Percentiles rank a stretch among this genome's conserved stretches.
Evolutionary conservation across 768 basidiomycete species (phyloP).

Genomic region (Trametes elegans): DNA sequence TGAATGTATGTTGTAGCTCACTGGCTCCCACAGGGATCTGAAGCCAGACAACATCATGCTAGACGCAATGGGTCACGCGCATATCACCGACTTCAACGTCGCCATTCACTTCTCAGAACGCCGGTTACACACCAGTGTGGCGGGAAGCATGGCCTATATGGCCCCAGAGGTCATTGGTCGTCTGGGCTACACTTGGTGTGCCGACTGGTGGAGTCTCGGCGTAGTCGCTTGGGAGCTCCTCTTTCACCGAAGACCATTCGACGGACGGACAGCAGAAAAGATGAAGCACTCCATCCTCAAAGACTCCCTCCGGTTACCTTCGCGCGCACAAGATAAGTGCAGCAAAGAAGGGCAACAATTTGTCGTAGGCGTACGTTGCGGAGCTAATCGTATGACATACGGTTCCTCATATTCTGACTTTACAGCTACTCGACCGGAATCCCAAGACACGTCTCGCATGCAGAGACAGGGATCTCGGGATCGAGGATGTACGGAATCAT

Average conservation of each 20-base stretch:
- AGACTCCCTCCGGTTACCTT: constrained; percentile 77
- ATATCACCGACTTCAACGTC: constrained; percentile 98
- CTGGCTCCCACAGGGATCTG: constrained; percentile 60
- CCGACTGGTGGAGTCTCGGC: constrained; percentile 97
- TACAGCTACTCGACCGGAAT: constrained; percentile 83
- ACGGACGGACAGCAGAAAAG: constrained; percentile 85
- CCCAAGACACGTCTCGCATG: constrained; percentile 79
- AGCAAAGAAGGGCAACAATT: constrained; percentile 66
- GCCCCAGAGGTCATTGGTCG: constrained; percentile 93
- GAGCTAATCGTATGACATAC: neutral
- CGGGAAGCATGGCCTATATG: constrained; percentile 99
- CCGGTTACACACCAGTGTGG: constrained; percentile 86
- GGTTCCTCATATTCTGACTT: neutral
- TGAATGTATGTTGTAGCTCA: constrained; percentile 4
- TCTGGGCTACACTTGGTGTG: constrained; percentile 88
- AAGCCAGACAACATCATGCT: constrained; percentile 98
- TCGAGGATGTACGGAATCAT: constrained; percentile 77
- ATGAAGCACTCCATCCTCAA: constrained; percentile 85
- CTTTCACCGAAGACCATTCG: constrained; percentile 80
- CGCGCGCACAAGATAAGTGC: constrained; percentile 56
- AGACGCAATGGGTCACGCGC: constrained; percentile 91
- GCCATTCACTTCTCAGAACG: constrained; percentile 96
- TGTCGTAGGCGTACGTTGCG: constrained; percentile 58
- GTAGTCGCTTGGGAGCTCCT: constrained; percentile 89
- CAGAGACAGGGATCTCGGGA: constrained; percentile 60